Evolutionary conservation across 805 yeast species (phyloP), one percentile per base, ranked within the genome.

Genomic region (Metschnikowia proteae): DNA sequence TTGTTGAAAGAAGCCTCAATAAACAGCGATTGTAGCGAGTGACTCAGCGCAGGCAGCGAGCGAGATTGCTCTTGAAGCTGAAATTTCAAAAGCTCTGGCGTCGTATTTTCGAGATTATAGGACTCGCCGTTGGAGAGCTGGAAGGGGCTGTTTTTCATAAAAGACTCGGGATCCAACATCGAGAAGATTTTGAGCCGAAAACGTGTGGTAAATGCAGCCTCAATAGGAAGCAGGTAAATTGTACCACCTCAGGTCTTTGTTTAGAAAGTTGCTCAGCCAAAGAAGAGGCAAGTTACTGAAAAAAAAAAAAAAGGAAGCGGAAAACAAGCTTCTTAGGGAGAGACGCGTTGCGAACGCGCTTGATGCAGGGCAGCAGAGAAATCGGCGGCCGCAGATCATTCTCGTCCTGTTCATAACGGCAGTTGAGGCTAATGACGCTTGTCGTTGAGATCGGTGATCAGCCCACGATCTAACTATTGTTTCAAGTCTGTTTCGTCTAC

Each of bases 31-130:
- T 44, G 52, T 9, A 47, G 48, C 9, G 39, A 11, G n/a, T 37
- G 51, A 7, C 17, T 30, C 39, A 17, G 32, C 5, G 38, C 28
- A 29, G 35, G 38, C 13, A 35, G 38, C 5, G 48, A 22, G 31
- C 72, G 62, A 46, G 65, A 59, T 48, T 72, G 74, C 52, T 73
- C 74, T 55, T 70, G 73, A 30, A 73, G 64, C 57, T 71, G 75
- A 48, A 71, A 73, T 56, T 71, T 72, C 48, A 73, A 63, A 17
- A 73, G 60, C 3, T 73, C 77, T 1, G 73, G 69, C 1, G 76
- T 71, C 5, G 76, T 71, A 49, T 72, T 71, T 48, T 62, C 47
- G 37, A 73, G 59, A 47, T 66, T 68, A 54, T 66, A 72, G 32
- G 57, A 50, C 37, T 60, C 63, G 25, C 56, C 55, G 49, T 64